Evolutionary conservation across 2,329 filamentous ascomycete genomes (phyloP).

Genomic region (Colletotrichum higginsianum): DNA sequence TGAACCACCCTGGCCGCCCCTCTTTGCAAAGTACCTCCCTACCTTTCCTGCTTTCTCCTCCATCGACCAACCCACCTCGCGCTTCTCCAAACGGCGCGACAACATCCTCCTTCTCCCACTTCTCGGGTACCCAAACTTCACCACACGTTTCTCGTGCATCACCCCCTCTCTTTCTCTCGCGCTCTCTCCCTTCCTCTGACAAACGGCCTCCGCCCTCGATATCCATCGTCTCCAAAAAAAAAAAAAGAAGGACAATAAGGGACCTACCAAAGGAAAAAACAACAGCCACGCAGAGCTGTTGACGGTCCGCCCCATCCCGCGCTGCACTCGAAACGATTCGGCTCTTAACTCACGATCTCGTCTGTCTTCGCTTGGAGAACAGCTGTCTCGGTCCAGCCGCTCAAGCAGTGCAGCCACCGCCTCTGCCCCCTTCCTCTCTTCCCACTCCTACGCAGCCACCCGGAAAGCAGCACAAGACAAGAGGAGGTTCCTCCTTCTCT

Average conservation of each 20-base stretch:
- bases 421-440: conserved; percentile 20
- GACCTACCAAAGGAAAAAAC: not conserved
- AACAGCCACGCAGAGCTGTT: not conserved
- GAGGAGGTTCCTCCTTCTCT: not conserved
- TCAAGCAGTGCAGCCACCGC: conserved; percentile 14
- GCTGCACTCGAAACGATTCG: conserved; percentile 1
- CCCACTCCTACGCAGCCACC: conserved; percentile 5
- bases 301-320: not conserved
- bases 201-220: conserved; percentile 21
- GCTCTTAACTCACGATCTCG: conserved; percentile 13
- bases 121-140: conserved; percentile 35
- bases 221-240: not conserved
- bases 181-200: conserved; percentile 12
- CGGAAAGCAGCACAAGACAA: conserved; percentile 8
- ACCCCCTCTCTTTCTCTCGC: not conserved
- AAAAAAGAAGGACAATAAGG: not conserved
- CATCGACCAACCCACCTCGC: conserved; percentile 37
- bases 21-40: conserved; percentile 36
- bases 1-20: conserved; percentile 34
- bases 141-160: conserved; percentile 24
- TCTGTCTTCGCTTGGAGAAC: conserved; percentile 2
- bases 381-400: conserved; percentile 18
- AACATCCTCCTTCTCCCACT: conserved; percentile 33
- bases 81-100: conserved; percentile 35
- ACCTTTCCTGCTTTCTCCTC: conserved; percentile 15